Conservation (phyloP, 306 rosid species). For the Prunus persica region Prunus_persica_NCBIv2 NC_034012.1:1778501-1779000, state of each 20-base stretch:
- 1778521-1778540: too few relatives aligned
- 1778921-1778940: neutral
- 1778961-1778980: too few relatives aligned
- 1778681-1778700: too few relatives aligned
- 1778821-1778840: neutral
- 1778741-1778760: neutral
- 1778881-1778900: neutral
- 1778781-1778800: neutral
- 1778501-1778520: too few relatives aligned
- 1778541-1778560: too few relatives aligned
- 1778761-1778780: neutral
- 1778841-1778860: conserved; percentile 9
- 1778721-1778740: neutral
- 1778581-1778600: too few relatives aligned
- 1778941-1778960: conserved; percentile 4
- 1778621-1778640: too few relatives aligned
- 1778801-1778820: neutral
- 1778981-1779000: neutral
- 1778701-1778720: too few relatives aligned
- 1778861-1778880: neutral
- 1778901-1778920: neutral
- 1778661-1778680: too few relatives aligned
- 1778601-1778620: neutral
- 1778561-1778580: too few relatives aligned
- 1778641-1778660: neutral